Conservation (phyloP, 495 filamentous ascomycete species). For the Penicillium nucicola region DNA sequence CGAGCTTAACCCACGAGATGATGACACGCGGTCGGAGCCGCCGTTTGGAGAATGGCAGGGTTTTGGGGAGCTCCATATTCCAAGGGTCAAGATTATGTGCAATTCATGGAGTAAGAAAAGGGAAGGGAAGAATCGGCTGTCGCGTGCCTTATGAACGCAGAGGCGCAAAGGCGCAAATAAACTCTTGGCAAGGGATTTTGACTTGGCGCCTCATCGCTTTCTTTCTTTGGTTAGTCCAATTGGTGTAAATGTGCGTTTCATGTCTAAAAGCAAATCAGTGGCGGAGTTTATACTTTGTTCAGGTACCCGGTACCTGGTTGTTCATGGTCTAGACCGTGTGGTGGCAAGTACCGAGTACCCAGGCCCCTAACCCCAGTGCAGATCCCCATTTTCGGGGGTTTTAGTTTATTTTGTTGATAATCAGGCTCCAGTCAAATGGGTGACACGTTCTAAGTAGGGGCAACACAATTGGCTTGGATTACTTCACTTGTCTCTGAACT, state of each 20-base stretch:
- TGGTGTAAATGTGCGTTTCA: not conserved
- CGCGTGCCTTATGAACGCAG: not conserved
- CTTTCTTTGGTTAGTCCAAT: not conserved
- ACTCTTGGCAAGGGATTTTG: not conserved
- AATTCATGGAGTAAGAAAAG: not conserved
- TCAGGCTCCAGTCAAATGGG: too few relatives aligned
- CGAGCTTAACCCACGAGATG: constrained; percentile 45
- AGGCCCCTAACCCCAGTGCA: not conserved
- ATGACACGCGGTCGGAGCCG: constrained; percentile 46
- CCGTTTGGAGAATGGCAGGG: constrained; percentile 53
- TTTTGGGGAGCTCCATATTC: constrained; percentile 40
- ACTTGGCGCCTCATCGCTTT: not conserved
- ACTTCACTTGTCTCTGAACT: too few relatives aligned
- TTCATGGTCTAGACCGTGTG: not conserved
- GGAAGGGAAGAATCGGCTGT: not conserved
- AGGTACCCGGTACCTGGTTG: not conserved
- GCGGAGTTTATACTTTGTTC: constrained; percentile 1
- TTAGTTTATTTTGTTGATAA: too few relatives aligned
- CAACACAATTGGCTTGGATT: too few relatives aligned
- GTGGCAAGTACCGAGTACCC: not conserved
- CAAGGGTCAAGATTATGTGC: too few relatives aligned
- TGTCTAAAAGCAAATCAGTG: not conserved
- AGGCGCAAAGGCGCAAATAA: too few relatives aligned
- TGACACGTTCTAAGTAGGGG: too few relatives aligned
- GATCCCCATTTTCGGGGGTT: not conserved